Evolutionary conservation across 106 monocot genomes (phyloP).

Genomic region (Acorus gramineus): DNA sequence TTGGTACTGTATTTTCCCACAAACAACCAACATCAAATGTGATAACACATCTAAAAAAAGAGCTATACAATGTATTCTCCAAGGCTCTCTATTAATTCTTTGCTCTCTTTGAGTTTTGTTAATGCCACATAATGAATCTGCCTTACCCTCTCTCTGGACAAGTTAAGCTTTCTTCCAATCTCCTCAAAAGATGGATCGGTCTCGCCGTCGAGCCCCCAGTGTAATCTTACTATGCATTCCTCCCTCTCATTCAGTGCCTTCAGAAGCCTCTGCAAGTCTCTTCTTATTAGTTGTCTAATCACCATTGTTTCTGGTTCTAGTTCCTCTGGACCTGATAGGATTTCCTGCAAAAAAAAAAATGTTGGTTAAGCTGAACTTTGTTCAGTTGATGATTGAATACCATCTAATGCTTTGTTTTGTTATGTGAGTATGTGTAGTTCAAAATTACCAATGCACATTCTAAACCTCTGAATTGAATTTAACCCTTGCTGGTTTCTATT

Average conservation of each 20-base stretch:
- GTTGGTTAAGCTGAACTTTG: no score
- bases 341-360: conserved; percentile 25
- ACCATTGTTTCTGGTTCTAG: conserved; percentile 23
- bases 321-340: conserved; percentile 38
- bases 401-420: no score
- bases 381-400: no score
- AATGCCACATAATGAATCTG: conserved; percentile 35
- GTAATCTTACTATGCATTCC: conserved; percentile 29
- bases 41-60: no score
- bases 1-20: no score
- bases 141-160: conserved; percentile 45
- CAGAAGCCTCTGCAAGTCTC: conserved; percentile 24
- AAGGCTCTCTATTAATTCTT: conserved; percentile 16
- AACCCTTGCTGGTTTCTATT: no score
- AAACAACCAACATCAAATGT: no score
- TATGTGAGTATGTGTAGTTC: no score
- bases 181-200: conserved; percentile 29
- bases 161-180: conserved; percentile 32
- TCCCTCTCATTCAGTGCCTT: conserved; percentile 23
- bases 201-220: conserved; percentile 41
- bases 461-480: no score
- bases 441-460: no score
- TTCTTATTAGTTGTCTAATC: conserved; percentile 15
- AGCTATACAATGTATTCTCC: conserved; percentile 6
- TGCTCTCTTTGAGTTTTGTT: conserved; percentile 22